These are phyloP conservation scores for Babesia microti DNA, from an alignment of 169 alveolate genomes.

Conservation along the genomic window DNA sequence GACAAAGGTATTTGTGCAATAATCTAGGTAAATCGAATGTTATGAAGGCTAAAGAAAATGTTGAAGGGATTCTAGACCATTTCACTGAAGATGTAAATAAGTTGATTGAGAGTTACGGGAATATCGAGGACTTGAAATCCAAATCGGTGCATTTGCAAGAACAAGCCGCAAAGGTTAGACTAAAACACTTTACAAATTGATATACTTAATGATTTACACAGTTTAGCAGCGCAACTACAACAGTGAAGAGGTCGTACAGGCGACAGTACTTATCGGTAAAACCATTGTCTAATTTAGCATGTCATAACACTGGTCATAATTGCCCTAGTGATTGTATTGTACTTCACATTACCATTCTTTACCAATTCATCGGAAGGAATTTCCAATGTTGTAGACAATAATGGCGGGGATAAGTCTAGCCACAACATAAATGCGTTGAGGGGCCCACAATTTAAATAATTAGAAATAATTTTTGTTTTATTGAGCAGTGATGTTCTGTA, in stretches of 20 bases:
- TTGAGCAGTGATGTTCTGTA: too few species aligned
- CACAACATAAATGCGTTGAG: neutral
- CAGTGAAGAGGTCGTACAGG: neutral
- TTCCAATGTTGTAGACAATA: too few species aligned
- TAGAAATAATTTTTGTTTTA: too few species aligned
- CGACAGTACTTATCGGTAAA: slow-evolving; percentile 2
- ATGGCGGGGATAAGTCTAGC: neutral
- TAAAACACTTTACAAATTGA: neutral
- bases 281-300: too few species aligned
- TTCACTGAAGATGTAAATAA: slow-evolving; percentile 9
- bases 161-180: slow-evolving; percentile 9
- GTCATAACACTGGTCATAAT: slow-evolving; percentile 1
- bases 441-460: neutral
- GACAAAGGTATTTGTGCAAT: slow-evolving; percentile 3
- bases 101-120: slow-evolving; percentile 10
- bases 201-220: too few species aligned
- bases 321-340: slow-evolving; percentile 4
- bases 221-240: slow-evolving; percentile 8
- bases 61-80: slow-evolving; percentile 4
- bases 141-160: slow-evolving; percentile 11
- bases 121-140: slow-evolving; percentile 10
- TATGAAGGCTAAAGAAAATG: slow-evolving; percentile 11
- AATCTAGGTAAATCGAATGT: neutral
- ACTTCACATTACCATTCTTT: slow-evolving; percentile 9
- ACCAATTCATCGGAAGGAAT: neutral